phyloP scores from a whole-genome alignment of 495 filamentous ascomycete species.

The Lindgomyces ingoldianus region DNA sequence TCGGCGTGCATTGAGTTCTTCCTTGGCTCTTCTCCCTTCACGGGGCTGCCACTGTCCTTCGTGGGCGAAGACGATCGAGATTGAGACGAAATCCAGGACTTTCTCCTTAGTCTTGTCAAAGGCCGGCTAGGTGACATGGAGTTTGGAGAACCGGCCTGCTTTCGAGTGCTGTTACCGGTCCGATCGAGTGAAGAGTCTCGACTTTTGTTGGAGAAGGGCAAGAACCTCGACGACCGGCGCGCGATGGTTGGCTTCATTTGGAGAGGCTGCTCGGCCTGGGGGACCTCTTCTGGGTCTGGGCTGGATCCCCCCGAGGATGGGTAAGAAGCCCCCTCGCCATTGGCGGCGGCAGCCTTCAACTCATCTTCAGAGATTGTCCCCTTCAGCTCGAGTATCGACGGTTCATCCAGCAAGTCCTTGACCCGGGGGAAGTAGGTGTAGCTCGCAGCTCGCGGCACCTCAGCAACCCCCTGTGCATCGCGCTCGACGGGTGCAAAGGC shows the following conservation, averaged over 20 bases:
- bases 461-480: not conserved
- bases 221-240: constrained; percentile 37
- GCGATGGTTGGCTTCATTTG: constrained; percentile 22
- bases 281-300: constrained; percentile 26
- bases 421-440: constrained; percentile 41
- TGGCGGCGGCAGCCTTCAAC: constrained; percentile 17
- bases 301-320: constrained; percentile 33
- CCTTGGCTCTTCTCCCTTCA: constrained; percentile 8
- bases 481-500: constrained; percentile 16
- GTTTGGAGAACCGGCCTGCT: constrained; percentile 3
- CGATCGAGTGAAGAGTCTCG: constrained; percentile 24
- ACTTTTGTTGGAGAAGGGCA: constrained; percentile 32
- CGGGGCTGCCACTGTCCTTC: constrained; percentile 7
- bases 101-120: constrained; percentile 32
- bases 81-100: constrained; percentile 35
- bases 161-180: not conserved
- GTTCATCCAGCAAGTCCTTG: constrained; percentile 33
- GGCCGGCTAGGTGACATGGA: constrained; percentile 30
- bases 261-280: constrained; percentile 17
- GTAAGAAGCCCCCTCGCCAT: constrained; percentile 13
- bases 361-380: constrained; percentile 36
- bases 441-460: constrained; percentile 36
- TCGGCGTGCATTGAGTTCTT: constrained; percentile 8
- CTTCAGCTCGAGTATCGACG: constrained; percentile 30
- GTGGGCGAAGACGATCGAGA: constrained; percentile 32